These are phyloP conservation scores for Parathielavia hyrcaniae DNA, from an alignment of 495 filamentous ascomycete genomes.

Conservation along the genomic window DNA sequence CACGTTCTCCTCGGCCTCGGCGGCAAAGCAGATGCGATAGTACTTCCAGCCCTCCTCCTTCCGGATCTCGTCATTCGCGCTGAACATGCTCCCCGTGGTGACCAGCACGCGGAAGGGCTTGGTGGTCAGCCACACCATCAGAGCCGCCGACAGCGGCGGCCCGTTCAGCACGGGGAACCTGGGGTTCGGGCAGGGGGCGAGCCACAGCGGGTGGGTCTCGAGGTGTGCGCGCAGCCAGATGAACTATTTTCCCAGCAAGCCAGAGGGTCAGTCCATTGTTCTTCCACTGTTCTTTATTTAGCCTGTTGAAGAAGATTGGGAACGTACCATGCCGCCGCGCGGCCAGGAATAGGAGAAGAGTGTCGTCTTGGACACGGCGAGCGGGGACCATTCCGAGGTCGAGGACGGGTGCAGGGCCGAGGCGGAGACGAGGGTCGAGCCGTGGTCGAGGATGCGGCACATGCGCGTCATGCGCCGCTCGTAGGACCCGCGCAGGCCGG, in stretches of 20 bases:
- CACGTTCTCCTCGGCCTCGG: constrained; percentile 64
- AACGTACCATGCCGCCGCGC: constrained; percentile 88
- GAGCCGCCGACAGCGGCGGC: constrained; percentile 47
- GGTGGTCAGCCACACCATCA: constrained; percentile 68
- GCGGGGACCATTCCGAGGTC: constrained; percentile 1
- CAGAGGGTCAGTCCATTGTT: too few relatives aligned
- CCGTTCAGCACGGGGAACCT: constrained; percentile 31
- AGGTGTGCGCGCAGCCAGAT: constrained; percentile 70
- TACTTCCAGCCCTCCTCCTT: constrained; percentile 54
- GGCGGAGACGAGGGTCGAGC: constrained; percentile 53
- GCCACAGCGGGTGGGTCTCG: constrained; percentile 62
- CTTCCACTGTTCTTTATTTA: too few relatives aligned
- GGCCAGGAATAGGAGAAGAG: constrained; percentile 74
- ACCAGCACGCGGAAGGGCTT: constrained; percentile 62
- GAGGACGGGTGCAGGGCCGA: constrained; percentile 15
- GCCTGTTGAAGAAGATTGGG: too few relatives aligned
- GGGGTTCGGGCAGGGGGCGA: constrained; percentile 31
- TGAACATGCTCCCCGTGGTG: constrained; percentile 64
- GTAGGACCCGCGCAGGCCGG: constrained; percentile 72
- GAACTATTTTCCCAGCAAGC: too few relatives aligned
- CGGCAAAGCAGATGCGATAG: constrained; percentile 80
- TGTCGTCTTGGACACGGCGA: constrained; percentile 58
- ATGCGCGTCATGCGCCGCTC: constrained; percentile 74
- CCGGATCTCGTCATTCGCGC: constrained; percentile 52
- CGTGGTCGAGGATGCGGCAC: constrained; percentile 61